These are phyloP conservation scores for Fusarium tjaetaba DNA, from an alignment of 2,329 filamentous ascomycete species.

Conservation along the genomic window DNA sequence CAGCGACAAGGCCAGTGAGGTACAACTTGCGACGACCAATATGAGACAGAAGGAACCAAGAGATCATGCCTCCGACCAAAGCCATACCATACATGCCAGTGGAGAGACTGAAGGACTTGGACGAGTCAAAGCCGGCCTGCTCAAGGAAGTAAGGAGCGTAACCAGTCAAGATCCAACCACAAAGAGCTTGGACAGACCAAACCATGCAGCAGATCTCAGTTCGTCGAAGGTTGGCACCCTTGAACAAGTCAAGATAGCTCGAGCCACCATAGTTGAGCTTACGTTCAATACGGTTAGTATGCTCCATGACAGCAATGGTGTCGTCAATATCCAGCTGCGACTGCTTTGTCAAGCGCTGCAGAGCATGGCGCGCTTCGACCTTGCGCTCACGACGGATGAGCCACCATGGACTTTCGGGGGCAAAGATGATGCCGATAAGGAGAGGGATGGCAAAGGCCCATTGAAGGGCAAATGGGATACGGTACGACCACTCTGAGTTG, in stretches of 20 bases:
- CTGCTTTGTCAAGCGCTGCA: conserved; percentile 45
- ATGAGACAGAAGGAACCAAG: conserved; percentile 51
- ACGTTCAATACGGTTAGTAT: conserved; percentile 55
- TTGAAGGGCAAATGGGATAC: conserved; percentile 52
- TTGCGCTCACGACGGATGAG: conserved; percentile 49
- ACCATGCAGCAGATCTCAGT: conserved; percentile 43
- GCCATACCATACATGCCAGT: conserved; percentile 53
- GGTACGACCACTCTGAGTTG: conserved; percentile 40
- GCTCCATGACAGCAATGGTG: conserved; percentile 53
- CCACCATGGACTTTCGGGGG: conserved; percentile 54
- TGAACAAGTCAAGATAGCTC: conserved; percentile 27
- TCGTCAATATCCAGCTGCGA: conserved; percentile 52
- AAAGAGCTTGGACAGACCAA: conserved; percentile 39
- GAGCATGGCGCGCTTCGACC: conserved; percentile 45
- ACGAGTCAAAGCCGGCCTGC: conserved; percentile 52
- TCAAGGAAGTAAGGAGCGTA: conserved; percentile 53
- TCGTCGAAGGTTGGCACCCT: conserved; percentile 38
- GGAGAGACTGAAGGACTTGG: conserved; percentile 51
- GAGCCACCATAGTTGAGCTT: conserved; percentile 48
- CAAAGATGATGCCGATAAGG: conserved; percentile 47
- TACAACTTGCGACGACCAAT: conserved; percentile 54
- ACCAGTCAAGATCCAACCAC: conserved; percentile 30
- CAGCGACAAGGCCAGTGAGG: conserved; percentile 47
- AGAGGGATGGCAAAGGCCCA: conserved; percentile 53
- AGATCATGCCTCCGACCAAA: conserved; percentile 52